A percentile compares a stretch with the other conserved stretches of the same genome.
phyloP scores from a whole-genome alignment of 2,329 filamentous ascomycete species.

The Grosmannia huntii region DNA sequence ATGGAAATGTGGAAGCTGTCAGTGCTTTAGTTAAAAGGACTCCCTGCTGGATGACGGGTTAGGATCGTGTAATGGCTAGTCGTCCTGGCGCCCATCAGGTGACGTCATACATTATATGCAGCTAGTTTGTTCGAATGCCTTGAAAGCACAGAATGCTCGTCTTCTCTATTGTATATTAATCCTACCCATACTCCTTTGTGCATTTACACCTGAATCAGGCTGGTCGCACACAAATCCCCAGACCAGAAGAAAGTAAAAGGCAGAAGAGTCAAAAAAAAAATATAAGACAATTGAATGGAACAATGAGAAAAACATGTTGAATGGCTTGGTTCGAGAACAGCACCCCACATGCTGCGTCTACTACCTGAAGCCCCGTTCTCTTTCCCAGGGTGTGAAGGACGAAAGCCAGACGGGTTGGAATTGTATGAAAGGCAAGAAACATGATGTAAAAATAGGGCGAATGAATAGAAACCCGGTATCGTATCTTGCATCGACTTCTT shows the following conservation, averaged over 20 bases:
- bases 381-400: background rate
- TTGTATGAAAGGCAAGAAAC: background rate
- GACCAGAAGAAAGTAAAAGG: background rate
- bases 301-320: background rate
- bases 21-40: too few species aligned
- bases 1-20: too few species aligned
- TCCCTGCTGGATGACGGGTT: too few species aligned
- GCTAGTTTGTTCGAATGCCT: too few species aligned
- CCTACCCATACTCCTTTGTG: background rate
- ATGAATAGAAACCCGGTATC: background rate
- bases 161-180: background rate
- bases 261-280: background rate
- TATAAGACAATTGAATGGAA: conserved; percentile 1
- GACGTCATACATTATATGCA: too few species aligned
- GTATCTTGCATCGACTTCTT: background rate
- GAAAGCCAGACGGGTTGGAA: background rate
- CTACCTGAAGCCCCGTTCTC: background rate
- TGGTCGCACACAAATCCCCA: background rate
- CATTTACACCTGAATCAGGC: background rate
- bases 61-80: too few species aligned
- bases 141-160: too few species aligned
- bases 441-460: background rate
- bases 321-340: background rate
- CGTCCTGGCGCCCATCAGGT: too few species aligned
- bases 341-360: background rate